A percentile compares a stretch with the other conserved stretches of the same genome.
Evolutionary conservation across 305 asterid genomes (phyloP).

Genomic region (Caryopteris hybrid): DNA sequence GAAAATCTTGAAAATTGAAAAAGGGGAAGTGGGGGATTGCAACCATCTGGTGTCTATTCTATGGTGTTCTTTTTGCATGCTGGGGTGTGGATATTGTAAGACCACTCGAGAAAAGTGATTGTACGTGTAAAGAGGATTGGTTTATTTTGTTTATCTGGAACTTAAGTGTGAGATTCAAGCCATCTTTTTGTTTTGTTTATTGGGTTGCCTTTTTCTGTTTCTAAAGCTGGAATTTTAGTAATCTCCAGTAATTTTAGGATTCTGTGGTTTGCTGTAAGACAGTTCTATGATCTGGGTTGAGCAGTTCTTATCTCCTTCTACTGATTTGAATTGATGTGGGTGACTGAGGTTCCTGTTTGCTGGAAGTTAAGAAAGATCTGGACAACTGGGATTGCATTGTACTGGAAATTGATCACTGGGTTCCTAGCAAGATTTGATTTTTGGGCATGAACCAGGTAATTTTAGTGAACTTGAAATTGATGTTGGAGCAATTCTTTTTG

Average conservation of each 20-base stretch:
- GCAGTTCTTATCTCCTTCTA: background rate
- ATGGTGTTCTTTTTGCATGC: no score
- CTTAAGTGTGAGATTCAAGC: slow-evolving; percentile 4
- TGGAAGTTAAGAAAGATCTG: slow-evolving; percentile 10
- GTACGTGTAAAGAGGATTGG: slow-evolving; percentile 10
- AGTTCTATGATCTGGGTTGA: slow-evolving; percentile 8
- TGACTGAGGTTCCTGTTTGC: slow-evolving; percentile 7
- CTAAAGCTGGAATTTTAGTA: background rate
- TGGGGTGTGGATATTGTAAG: background rate
- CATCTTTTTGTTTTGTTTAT: background rate
- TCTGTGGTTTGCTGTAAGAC: background rate
- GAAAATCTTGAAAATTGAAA: background rate
- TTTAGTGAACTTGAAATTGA: background rate
- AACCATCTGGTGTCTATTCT: slow-evolving; percentile 5
- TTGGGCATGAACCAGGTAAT: slow-evolving; percentile 1
- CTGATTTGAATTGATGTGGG: slow-evolving; percentile 7
- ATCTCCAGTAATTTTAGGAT: background rate
- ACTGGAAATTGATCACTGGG: slow-evolving; percentile 18
- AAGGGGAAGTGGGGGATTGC: background rate
- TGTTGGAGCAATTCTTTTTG: no score
- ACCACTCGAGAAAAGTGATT: slow-evolving; percentile 11
- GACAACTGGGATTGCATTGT: slow-evolving; percentile 6
- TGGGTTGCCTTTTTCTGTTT: background rate
- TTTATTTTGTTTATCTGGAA: background rate
- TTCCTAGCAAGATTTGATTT: slow-evolving; percentile 19